Conservation (phyloP, 495 filamentous ascomycete species). For the Trichocladium uniseriatum region DNA sequence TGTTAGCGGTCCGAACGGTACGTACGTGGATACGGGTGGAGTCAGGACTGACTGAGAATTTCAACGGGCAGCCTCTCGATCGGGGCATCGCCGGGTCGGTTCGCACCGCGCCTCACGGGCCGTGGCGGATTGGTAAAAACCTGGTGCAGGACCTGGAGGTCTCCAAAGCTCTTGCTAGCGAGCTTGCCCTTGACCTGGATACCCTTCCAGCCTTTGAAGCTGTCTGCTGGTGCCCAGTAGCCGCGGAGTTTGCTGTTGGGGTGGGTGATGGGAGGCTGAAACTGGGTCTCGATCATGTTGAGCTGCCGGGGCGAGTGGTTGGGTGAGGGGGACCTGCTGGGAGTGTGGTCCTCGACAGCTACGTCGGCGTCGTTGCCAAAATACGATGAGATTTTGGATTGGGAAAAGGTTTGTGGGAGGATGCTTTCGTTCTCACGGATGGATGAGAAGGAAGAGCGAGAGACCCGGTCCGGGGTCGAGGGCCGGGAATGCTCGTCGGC, state of each 20-base stretch:
- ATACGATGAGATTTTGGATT: conserved; percentile 53
- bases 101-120: conserved; percentile 20
- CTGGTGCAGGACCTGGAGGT: conserved; percentile 51
- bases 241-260: conserved; percentile 41
- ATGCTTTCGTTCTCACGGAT: conserved; percentile 43
- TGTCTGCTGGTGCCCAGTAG: conserved; percentile 63
- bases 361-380: conserved; percentile 31
- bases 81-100: conserved; percentile 32
- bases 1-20: conserved; percentile 1
- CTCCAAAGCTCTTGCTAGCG: conserved; percentile 63
- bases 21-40: neutral
- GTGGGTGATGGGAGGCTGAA: conserved; percentile 35
- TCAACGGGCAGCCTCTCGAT: conserved; percentile 63
- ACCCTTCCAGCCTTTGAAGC: conserved; percentile 64
- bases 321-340: conserved; percentile 12
- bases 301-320: conserved; percentile 3
- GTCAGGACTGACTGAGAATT: conserved; percentile 53
- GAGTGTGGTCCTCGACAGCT: conserved; percentile 32
- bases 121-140: conserved; percentile 40
- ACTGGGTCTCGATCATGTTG: conserved; percentile 42
- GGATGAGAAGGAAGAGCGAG: conserved; percentile 48
- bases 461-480: conserved; percentile 30
- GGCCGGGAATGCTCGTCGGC: conserved; percentile 12
- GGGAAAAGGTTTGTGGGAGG: conserved; percentile 64
- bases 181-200: conserved; percentile 55